Conservation (phyloP, 2,329 filamentous ascomycete genomes). For the Cadophora gregata region DNA sequence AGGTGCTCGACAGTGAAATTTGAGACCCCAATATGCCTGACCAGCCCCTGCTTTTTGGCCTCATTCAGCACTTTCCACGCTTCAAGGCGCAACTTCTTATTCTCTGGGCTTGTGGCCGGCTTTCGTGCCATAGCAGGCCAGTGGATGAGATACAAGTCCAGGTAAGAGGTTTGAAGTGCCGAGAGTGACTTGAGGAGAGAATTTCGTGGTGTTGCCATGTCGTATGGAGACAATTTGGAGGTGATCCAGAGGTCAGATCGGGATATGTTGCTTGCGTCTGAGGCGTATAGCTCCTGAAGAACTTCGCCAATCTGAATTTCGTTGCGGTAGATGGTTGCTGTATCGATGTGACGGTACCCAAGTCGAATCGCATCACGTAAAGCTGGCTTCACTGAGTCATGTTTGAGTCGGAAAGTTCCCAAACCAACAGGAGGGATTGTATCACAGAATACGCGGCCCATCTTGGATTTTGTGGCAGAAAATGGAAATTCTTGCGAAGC, state of each 20-base stretch:
- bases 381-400: constrained; percentile 69
- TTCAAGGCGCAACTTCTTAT: constrained; percentile 58
- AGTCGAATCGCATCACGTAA: constrained; percentile 71
- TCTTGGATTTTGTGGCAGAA: neutral
- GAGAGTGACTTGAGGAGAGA: constrained; percentile 65
- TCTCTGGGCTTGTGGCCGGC: constrained; percentile 59
- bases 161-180: constrained; percentile 68
- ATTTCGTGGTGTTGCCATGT: constrained; percentile 71
- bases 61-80: constrained; percentile 76
- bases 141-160: constrained; percentile 75
- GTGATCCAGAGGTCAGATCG: constrained; percentile 73
- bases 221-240: constrained; percentile 83
- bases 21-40: constrained; percentile 80
- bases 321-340: constrained; percentile 75
- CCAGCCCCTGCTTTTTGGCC: constrained; percentile 69
- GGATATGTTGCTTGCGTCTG: constrained; percentile 63
- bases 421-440: constrained; percentile 75
- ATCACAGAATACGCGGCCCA: neutral
- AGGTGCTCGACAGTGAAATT: constrained; percentile 75
- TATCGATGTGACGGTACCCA: constrained; percentile 80
- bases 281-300: constrained; percentile 51
- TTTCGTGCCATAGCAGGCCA: constrained; percentile 59
- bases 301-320: constrained; percentile 71
- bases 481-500: too few species aligned
- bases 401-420: constrained; percentile 79